Base-by-base conservation (phyloP, 2,329 filamentous ascomycete genomes). In the Aspergillus fructus region DNA sequence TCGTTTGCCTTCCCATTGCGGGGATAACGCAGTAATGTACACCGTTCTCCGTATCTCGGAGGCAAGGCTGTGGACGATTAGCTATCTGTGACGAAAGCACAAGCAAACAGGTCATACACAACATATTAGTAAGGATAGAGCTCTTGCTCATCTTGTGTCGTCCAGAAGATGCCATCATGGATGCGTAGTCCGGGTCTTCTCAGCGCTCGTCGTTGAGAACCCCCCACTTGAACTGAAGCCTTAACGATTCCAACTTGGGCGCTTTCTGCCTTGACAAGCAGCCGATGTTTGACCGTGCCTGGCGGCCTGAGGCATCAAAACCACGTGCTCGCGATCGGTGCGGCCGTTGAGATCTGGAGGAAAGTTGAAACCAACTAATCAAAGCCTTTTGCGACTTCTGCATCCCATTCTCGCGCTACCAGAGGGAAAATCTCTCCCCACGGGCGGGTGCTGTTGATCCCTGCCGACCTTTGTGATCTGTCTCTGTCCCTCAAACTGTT, bases 391-490 rank as follows among this genome's bases (percentile, higher is more conserved):
- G 17, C 34, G 17, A 37, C 34, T 37, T 37, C 34, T 56, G 33
- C 55, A 50, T 54, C 49, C 46, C 40, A 24, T 19, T 53, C 42
- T 58, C 40, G 50, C 37, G 50, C 55, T 46, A 43, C 41, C 40
- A 27, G 39, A 54, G 50, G 46, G 39, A 54, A 39, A 41, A 24
- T 37, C 40, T 41, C 23, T 19, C 43, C 45, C 49, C 45, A 42
- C 48, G 47, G 52, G 61, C 60, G 50, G 33, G 53, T 40, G 55
- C 56, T 24, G 46, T 60, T 54, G 59, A 59, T 58, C 39, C 37
- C 50, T 45, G 24, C 48, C 41, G 53, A 54, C 33, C 45, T 34
- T 47, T 48, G 27, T 39, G 33, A 41, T 47, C 53, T 43, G n/a
- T 43, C 49, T 45, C 17, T 41, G 45, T 46, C 41, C 19, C 21